Conservation (phyloP, 1,284 basidiomycete genomes). For the Ustilago crameri region DNA sequence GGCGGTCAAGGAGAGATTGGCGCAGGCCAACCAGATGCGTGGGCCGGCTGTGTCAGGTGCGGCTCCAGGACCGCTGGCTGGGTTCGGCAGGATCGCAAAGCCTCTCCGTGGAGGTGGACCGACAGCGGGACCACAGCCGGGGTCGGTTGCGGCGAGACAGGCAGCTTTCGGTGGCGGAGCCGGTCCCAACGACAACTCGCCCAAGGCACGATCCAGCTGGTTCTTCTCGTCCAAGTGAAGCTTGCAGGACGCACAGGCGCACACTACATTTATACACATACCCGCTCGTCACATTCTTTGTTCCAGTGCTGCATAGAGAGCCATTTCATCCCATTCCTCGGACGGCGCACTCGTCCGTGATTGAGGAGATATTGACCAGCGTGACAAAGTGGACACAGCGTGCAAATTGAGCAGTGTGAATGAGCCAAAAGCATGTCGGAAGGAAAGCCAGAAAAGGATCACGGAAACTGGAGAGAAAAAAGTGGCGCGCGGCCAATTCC, state of each 20-base stretch:
- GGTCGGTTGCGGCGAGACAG: constrained; percentile 39
- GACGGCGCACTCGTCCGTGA: not conserved
- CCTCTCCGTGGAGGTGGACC: constrained; percentile 83
- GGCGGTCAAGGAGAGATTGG: constrained; percentile 88
- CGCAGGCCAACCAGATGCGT: constrained; percentile 85
- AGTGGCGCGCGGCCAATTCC: constrained; percentile 20
- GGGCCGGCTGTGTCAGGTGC: constrained; percentile 31
- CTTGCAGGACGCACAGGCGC: constrained; percentile 2
- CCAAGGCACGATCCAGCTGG: constrained; percentile 56
- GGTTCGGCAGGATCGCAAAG: constrained; percentile 94
- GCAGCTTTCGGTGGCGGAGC: constrained; percentile 27
- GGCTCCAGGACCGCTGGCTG: constrained; percentile 73
- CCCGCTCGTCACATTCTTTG: constrained; percentile 13
- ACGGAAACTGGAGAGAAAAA: not conserved
- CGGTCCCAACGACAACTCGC: constrained; percentile 45
- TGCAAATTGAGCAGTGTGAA: too few relatives aligned
- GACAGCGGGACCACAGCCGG: constrained; percentile 46
- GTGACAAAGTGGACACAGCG: too few relatives aligned
- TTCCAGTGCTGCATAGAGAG: constrained; percentile 10
- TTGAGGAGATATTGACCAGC: not conserved
- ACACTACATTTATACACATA: constrained; percentile 7
- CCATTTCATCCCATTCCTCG: not conserved
- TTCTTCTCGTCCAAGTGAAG: constrained; percentile 59
- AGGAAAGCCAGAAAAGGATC: not conserved
- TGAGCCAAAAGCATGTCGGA: not conserved